These are phyloP conservation scores for Fusarium neocosmosporiellum DNA, from an alignment of 2,329 filamentous ascomycete genomes.

Conservation along the genomic window DNA sequence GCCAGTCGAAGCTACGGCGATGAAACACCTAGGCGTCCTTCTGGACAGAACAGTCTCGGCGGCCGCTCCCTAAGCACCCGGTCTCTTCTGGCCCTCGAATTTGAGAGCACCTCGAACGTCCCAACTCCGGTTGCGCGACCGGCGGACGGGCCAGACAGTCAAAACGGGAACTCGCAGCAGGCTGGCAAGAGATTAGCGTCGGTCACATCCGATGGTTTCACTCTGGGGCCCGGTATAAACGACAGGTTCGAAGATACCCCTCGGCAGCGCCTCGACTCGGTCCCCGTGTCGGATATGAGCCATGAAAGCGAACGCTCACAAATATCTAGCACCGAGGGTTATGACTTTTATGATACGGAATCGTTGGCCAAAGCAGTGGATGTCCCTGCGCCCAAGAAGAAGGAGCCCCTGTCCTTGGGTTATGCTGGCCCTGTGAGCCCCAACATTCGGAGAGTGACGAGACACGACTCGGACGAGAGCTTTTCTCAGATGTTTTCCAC, in stretches of 20 bases:
- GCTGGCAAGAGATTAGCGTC: constrained; percentile 57
- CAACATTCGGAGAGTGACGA: constrained; percentile 41
- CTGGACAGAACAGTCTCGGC: constrained; percentile 44
- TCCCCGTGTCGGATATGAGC: constrained; percentile 62
- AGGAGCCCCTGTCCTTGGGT: constrained; percentile 50
- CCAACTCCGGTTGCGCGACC: constrained; percentile 69
- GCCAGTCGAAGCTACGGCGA: constrained; percentile 48
- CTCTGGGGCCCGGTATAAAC: constrained; percentile 60
- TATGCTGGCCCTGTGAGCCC: constrained; percentile 46
- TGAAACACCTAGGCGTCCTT: constrained; percentile 51
- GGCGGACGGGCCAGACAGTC: constrained; percentile 50
- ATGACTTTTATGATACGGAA: constrained; percentile 75
- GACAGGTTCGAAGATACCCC: constrained; percentile 49
- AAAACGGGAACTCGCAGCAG: constrained; percentile 44
- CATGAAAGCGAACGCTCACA: constrained; percentile 61
- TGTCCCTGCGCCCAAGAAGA: constrained; percentile 58
- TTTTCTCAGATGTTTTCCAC: constrained; percentile 69
- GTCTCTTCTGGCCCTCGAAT: constrained; percentile 65
- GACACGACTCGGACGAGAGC: constrained; percentile 70
- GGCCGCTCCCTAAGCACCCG: constrained; percentile 50
- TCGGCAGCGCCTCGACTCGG: constrained; percentile 61
- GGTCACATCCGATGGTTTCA: constrained; percentile 61
- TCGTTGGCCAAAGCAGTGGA: constrained; percentile 64
- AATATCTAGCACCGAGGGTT: constrained; percentile 68
- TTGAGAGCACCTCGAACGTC: constrained; percentile 72